These are phyloP conservation scores for Fusarium oligoseptatum DNA, from an alignment of 2,329 filamentous ascomycete genomes.

Conservation along the genomic window DNA sequence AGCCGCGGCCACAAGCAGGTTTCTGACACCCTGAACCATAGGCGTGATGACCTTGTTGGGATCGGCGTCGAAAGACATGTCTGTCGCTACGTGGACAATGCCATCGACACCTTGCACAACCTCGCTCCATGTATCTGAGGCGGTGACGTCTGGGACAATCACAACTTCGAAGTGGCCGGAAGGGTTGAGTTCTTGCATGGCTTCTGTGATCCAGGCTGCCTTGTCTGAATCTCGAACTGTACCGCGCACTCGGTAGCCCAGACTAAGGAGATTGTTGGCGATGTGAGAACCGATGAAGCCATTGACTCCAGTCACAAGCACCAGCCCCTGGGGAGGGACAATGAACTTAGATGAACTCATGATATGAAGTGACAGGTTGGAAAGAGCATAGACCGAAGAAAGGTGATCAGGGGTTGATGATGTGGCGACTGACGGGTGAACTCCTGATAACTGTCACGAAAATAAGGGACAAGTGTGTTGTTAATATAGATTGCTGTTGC, in stretches of 20 bases:
- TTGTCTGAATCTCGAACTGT: neutral
- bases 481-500: neutral
- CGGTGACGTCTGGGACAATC: neutral
- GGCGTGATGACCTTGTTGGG: neutral
- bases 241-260: neutral
- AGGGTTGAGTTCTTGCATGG: neutral
- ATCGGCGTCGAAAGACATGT: neutral
- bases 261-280: neutral
- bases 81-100: neutral
- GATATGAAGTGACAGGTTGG: neutral
- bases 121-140: neutral
- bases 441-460: neutral
- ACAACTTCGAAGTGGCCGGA: neutral
- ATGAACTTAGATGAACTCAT: neutral
- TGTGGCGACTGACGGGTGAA: neutral
- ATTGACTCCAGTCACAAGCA: slow-evolving; percentile 2
- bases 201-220: neutral
- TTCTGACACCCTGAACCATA: neutral
- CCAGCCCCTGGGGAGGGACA: neutral
- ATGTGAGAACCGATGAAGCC: slow-evolving; percentile 5
- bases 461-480: neutral
- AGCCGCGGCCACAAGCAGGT: neutral
- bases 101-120: neutral
- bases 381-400: neutral
- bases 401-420: neutral